Base-by-base conservation (phyloP, 257 asterid species). In the Craterostigma plantagineum region DNA sequence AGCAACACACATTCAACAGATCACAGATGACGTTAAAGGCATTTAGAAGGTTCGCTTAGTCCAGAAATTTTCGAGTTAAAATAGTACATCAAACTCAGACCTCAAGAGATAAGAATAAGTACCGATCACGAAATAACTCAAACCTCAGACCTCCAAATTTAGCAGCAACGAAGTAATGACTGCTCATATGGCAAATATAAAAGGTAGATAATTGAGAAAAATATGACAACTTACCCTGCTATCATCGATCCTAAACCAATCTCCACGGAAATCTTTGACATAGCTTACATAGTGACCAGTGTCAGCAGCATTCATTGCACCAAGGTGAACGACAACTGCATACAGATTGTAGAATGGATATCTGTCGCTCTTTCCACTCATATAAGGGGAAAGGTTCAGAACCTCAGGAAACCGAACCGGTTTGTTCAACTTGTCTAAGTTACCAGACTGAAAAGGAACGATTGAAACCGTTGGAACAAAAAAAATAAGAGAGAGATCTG, bases 231-330 rank as follows among this genome's bases (percentile, higher is more conserved):
- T 52, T 68, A 68, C 77, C 54, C 52, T 53, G 68, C 67, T 55
- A 60, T 69, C 71, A 61, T 58, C 77, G 27, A 62, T 58, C 55
- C 51, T 60, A 38, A 59, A 71, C 79, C 79, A 71, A 5, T 57
- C 51, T 45, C 66, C 66, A 9, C 16, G 60, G 33, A 60, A 53
- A 63, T 57, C 63, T 56, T 63, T 71, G 40, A 71, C 62, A 45
- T 66, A 71, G 39, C 79, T 60, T 44, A 71, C 52, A 54, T 71
- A 71, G 63, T 71, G 79, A 44, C 79, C 79, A 46, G 64, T 63
- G 58, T 63, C 48, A 38, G 75, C 51, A 37, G 66, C 64, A 52
- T 63, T 66, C 59, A 37, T 60, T 56, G 16, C 46, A 57, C 51
- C 62, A 66, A 57, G 57, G 63, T 71, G 79, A 59, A 71, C 79